phyloP scores from a whole-genome alignment of 768 basidiomycete genomes.

The Rhizopogon vulgaris region DNA sequence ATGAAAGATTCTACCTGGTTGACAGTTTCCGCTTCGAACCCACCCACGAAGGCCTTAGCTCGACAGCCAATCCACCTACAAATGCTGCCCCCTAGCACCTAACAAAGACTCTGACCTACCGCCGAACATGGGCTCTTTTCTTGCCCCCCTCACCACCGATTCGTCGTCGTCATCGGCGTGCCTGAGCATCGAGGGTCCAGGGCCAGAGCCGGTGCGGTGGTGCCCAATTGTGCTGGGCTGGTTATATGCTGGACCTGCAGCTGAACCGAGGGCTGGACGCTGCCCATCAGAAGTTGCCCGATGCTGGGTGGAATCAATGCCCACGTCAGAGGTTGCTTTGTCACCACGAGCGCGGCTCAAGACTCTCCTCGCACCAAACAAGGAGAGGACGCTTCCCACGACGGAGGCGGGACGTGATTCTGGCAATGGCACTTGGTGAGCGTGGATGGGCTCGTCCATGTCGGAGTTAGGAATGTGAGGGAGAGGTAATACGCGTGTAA shows the following conservation, averaged over 20 bases:
- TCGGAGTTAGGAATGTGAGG: constrained; percentile 15
- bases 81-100: not conserved
- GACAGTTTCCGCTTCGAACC: not conserved
- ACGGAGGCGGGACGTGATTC: constrained; percentile 25
- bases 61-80: not conserved
- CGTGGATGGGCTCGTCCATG: constrained; percentile 1
- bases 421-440: constrained; percentile 20
- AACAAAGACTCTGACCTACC: not conserved
- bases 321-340: constrained; percentile 20
- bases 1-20: not conserved
- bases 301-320: constrained; percentile 5
- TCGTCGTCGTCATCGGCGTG: not conserved
- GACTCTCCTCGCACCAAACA: not conserved
- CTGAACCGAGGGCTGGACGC: constrained; percentile 5
- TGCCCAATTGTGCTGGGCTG: not conserved
- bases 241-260: constrained; percentile 5
- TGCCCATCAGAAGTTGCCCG: not conserved
- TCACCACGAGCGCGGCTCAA: constrained; percentile 6
- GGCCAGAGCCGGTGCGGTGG: not conserved
- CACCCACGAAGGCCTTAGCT: not conserved
- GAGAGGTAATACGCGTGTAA: constrained; percentile 1
- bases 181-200: constrained; percentile 5
- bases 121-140: not conserved
- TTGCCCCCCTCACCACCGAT: not conserved
- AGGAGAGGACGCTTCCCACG: constrained; percentile 13